Base-by-base conservation (phyloP, 2,329 filamentous ascomycete genomes). In the Cadophora sp. region DNA sequence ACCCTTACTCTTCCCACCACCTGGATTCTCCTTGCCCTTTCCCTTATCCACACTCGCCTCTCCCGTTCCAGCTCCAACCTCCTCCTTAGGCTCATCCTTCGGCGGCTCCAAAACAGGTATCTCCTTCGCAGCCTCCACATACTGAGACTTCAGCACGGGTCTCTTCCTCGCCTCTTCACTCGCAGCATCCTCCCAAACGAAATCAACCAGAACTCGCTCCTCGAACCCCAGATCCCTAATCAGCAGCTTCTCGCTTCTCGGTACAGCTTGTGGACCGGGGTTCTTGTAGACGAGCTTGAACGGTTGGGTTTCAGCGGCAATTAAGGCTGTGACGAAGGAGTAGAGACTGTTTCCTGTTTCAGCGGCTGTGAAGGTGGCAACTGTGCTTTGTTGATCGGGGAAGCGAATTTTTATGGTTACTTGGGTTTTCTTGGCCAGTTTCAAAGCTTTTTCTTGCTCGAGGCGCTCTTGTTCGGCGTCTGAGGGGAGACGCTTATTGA, bases 401-500 rank as follows among this genome's bases (percentile, higher is more conserved):
- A 97, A 94, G 29, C 94, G 91, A 60, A 97, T 87, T 72, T 92
- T 93, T 71, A 98, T 85, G 31, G 88, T 85, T 37, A 97, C 87
- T 37, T 87, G 87, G 62, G 86, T 88, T 69, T 94, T 85, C 5
- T 86, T 85, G 5, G 89, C 86, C 1, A 94, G 82, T 71, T 85
- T 90, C 34, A 89, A 88, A 58, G 87, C 86, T 63, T 90, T 88
- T 26, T 87, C 89, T 5, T 87, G 83, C 40, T 89, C 89, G 72
- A 89, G 88, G 27, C 90, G 89, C 43, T 89, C 90, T 12, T 97
- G 83, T 77, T 98, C 95, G 40, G 87, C 88, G 79, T 98, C 94
- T 0, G 93, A 97, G 6, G 88, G 87, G 0, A 98, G 87, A 24
- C 93, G 90, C 70, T 86, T 90, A 79, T 97, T 97, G 69, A 89